Conservation (phyloP, 192 early-diverging fungal genomes). For the Gigaspora rosea region DNA sequence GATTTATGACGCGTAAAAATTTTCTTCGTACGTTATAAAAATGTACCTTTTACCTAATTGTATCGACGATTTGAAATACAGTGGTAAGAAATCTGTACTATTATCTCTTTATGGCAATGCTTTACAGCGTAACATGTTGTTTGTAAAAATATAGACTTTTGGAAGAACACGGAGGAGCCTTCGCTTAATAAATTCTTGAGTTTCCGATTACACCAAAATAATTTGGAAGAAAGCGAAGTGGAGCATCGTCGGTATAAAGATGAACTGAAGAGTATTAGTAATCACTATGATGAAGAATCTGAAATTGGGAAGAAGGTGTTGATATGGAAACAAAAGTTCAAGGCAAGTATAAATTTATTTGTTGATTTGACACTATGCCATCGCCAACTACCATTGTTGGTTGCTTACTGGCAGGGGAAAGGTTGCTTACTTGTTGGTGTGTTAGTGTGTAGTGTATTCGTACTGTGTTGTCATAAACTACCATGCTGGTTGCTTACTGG, state of each 20-base stretch:
- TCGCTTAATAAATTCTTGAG: not conserved
- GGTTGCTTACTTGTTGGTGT: constrained; percentile 22
- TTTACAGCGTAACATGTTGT: constrained; percentile 1
- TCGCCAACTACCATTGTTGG: constrained; percentile 12
- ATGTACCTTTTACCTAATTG: not conserved
- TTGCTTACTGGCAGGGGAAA: constrained; percentile 14
- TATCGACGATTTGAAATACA: not conserved
- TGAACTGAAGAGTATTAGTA: constrained; percentile 7
- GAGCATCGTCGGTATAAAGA: constrained; percentile 3
- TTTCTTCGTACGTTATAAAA: not conserved
- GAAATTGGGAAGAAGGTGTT: constrained; percentile 11
- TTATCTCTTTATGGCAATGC: not conserved
- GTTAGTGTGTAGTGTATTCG: not conserved
- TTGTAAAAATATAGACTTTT: constrained; percentile 19
- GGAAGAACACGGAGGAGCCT: not conserved
- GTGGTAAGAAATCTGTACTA: not conserved
- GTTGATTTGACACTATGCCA: constrained; percentile 13
- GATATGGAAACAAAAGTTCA: constrained; percentile 12
- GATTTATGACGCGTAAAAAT: too few relatives aligned
- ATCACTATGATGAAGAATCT: constrained; percentile 3
- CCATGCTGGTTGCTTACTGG: constrained; percentile 16
- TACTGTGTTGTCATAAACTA: constrained; percentile 7
- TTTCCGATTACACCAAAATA: not conserved
- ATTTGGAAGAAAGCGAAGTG: constrained; percentile 1
- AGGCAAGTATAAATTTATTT: constrained; percentile 13